Evolutionary conservation across 2,329 filamentous ascomycete species (phyloP).

Genomic region (Clarireedia hainanense): DNA sequence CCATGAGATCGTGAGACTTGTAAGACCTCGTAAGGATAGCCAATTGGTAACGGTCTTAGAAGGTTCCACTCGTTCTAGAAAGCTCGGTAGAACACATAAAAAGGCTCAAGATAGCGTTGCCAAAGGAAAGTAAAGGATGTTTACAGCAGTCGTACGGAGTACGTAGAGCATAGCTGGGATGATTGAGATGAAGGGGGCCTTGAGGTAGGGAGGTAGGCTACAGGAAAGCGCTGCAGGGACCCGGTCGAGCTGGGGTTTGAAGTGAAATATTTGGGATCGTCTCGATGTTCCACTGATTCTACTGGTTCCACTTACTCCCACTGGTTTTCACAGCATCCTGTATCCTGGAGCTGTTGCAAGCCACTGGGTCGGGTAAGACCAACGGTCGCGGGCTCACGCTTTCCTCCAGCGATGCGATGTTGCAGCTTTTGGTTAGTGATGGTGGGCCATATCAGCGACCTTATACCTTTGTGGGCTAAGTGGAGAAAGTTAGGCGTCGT

Average conservation of each 20-base stretch:
- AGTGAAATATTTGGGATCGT: not conserved
- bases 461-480: not conserved
- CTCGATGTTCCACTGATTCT: not conserved
- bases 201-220: not conserved
- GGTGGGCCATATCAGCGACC: not conserved
- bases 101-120: constrained; percentile 6
- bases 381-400: not conserved
- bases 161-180: not conserved
- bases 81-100: constrained; percentile 9
- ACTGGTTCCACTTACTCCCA: not conserved
- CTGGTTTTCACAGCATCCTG: not conserved
- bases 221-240: constrained; percentile 3
- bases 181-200: constrained; percentile 7
- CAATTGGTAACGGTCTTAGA: not conserved
- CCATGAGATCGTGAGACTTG: not conserved
- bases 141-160: not conserved
- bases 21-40: constrained; percentile 1
- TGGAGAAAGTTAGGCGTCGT: not conserved
- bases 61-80: constrained; percentile 9
- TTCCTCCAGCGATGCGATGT: not conserved
- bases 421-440: not conserved
- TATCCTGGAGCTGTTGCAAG: not conserved
- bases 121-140: not conserved
- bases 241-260: not conserved
- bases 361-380: constrained; percentile 1